Percentiles rank a stretch among this genome's conserved stretches.
Conservation (phyloP, 495 filamentous ascomycete species). For the Platismatia glauca region DNA sequence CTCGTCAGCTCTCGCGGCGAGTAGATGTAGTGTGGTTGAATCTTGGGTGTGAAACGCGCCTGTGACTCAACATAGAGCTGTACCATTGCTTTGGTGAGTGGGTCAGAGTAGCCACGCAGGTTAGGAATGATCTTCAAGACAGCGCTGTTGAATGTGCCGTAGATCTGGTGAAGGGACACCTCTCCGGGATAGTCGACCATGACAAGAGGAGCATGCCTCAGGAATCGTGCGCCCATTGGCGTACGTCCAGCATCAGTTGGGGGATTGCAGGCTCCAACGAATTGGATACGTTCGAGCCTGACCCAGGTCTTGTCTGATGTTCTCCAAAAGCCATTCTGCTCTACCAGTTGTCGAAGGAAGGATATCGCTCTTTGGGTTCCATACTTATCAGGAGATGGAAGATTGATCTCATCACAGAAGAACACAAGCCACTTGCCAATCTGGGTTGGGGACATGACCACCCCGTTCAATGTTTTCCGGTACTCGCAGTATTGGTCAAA, state of each 20-base stretch:
- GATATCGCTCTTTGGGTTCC: conserved; percentile 95
- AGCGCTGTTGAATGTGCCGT: conserved; percentile 95
- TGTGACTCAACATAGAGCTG: conserved; percentile 93
- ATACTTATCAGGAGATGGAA: conserved; percentile 97
- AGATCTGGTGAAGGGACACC: conserved; percentile 87
- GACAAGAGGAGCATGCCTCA: conserved; percentile 88
- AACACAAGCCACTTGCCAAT: conserved; percentile 97
- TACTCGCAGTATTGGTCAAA: conserved; percentile 99
- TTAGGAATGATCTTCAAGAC: conserved; percentile 93
- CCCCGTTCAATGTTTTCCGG: conserved; percentile 92
- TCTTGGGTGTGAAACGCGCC: conserved; percentile 82
- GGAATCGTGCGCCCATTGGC: conserved; percentile 82
- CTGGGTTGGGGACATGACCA: conserved; percentile 90
- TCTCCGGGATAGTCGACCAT: conserved; percentile 99
- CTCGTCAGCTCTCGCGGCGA: conserved; percentile 94
- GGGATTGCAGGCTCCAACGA: conserved; percentile 97
- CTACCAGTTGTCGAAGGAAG: conserved; percentile 91
- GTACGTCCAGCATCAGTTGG: conserved; percentile 98
- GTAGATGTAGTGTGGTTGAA: conserved; percentile 98
- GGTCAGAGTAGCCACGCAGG: conserved; percentile 87
- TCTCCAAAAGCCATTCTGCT: conserved; percentile 98
- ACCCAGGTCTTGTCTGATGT: conserved; percentile 98
- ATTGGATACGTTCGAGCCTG: conserved; percentile 93
- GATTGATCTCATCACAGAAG: conserved; percentile 98
- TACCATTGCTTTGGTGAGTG: conserved; percentile 96